phyloP scores from a whole-genome alignment of 495 filamentous ascomycete species.

The Aspergillus mulundensis region DNA sequence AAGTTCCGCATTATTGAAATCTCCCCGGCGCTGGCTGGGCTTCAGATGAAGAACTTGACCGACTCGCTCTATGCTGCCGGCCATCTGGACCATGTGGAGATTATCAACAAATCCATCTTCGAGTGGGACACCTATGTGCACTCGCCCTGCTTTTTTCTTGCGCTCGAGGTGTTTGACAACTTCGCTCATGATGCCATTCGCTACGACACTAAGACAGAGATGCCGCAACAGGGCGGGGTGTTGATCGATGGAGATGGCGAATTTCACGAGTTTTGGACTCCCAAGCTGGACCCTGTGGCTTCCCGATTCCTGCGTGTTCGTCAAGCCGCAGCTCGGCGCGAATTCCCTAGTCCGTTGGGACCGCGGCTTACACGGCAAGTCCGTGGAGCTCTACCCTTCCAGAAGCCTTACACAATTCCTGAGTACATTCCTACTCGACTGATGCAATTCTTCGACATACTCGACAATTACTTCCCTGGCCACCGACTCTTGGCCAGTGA shows the following conservation, averaged over 20 bases:
- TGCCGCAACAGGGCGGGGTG: slow-evolving; percentile 79
- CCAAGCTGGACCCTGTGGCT: slow-evolving; percentile 74
- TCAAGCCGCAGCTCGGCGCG: slow-evolving; percentile 55
- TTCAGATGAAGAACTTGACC: slow-evolving; percentile 69
- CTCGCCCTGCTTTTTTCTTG: slow-evolving; percentile 93
- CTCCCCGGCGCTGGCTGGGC: slow-evolving; percentile 66
- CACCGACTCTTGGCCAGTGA: slow-evolving; percentile 88
- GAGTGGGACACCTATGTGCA: slow-evolving; percentile 84
- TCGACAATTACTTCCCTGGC: slow-evolving; percentile 78
- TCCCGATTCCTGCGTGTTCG: slow-evolving; percentile 77
- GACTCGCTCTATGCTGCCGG: slow-evolving; percentile 59
- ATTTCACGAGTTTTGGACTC: slow-evolving; percentile 88
- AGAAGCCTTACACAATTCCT: slow-evolving; percentile 66
- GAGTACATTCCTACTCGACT: slow-evolving; percentile 93
- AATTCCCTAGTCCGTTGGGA: slow-evolving; percentile 53
- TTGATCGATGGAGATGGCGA: slow-evolving; percentile 82
- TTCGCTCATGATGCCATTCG: slow-evolving; percentile 93
- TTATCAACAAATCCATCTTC: slow-evolving; percentile 92
- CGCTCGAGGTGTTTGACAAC: slow-evolving; percentile 98
- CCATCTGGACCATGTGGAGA: slow-evolving; percentile 83
- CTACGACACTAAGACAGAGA: slow-evolving; percentile 71
- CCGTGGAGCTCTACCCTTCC: slow-evolving; percentile 58
- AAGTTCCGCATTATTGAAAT: slow-evolving; percentile 97
- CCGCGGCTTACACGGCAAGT: slow-evolving; percentile 54
- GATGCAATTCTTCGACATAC: slow-evolving; percentile 93